Base-by-base conservation (phyloP, 495 filamentous ascomycete species). In the Aspergillus bridgeri region DNA sequence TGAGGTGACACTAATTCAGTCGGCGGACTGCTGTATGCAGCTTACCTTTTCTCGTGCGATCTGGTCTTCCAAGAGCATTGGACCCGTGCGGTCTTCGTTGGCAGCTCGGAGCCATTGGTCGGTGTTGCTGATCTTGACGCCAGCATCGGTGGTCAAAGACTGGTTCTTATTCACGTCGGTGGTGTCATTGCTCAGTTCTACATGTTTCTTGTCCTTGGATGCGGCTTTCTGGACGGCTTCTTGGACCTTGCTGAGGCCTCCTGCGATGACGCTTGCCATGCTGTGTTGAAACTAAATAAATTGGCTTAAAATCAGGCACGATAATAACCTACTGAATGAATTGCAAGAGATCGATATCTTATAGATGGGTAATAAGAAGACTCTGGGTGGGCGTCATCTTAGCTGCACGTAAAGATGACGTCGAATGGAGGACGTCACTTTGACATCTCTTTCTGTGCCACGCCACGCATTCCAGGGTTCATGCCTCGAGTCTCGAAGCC, bases 31-130 rank as follows among this genome's bases (percentile, higher is more conserved):
- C n/a, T 21, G 17, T 15, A 9, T 6, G 19, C 20, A 33, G n/a
- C n/a, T 6, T 47, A 90, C 89, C 80, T 86, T 92, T 68, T 96
- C 91, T 20, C 92, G 77, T 0, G 74, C 86, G 70, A 91, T 87
- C 33, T 83, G 83, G 60, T 96, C 92, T 65, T 96, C 90, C n/a
- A 96, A 68, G n/a, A 96, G 76, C 71, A 69, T 60, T 3, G 92
- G 89, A 1, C 92, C 92, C 3, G 75, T 82, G 44, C 82, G 72
- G 46, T 86, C 77, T 6, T 83, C 72, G 51, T 73, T 85, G 27
- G 66, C 79, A 9, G 86, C 78, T 62, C 81, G 85, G 18, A 96
- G 77, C 91, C 89, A 96, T 64, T 92, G 82, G 63, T 96, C 92
- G 9, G 84, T 81, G 58, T 86, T 86, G n/a, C 79, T 73, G 60